These are phyloP conservation scores for Penicillium mononematosum DNA, from an alignment of 495 filamentous ascomycete species.

Conservation along the genomic window DNA sequence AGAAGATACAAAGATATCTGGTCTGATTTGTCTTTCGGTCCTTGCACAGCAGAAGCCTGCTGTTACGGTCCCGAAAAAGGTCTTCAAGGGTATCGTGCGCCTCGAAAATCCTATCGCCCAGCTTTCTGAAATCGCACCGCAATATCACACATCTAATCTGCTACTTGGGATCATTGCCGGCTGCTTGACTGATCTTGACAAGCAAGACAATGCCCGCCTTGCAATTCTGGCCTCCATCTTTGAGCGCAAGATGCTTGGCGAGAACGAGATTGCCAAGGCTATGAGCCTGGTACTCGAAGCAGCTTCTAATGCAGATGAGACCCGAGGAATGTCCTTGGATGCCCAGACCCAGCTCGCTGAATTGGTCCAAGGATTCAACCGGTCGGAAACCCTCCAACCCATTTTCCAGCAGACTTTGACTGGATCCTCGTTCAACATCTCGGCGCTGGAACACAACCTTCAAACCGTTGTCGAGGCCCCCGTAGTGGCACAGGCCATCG, in stretches of 20 bases:
- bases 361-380: conserved; percentile 59
- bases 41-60: conserved; percentile 72
- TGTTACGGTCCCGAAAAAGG: conserved; percentile 56
- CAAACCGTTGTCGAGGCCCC: conserved; percentile 60
- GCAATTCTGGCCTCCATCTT: conserved; percentile 60
- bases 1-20: conserved; percentile 63
- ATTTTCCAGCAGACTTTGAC: conserved; percentile 58
- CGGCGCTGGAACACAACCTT: conserved; percentile 67
- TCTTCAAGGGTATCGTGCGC: conserved; percentile 67
- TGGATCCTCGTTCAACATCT: conserved; percentile 62
- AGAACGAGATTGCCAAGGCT: conserved; percentile 58
- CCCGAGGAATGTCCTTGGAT: conserved; percentile 43
- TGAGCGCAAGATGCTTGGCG: conserved; percentile 56
- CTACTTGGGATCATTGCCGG: conserved; percentile 69
- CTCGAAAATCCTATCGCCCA: conserved; percentile 56
- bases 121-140: conserved; percentile 59
- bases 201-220: conserved; percentile 56
- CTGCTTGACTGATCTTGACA: conserved; percentile 61
- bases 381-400: conserved; percentile 51
- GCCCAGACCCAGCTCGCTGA: conserved; percentile 62
- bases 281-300: conserved; percentile 60
- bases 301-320: conserved; percentile 31
- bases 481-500: conserved; percentile 33
- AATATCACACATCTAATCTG: conserved; percentile 69
- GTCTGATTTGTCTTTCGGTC: conserved; percentile 77